These are phyloP conservation scores for Isoetes taiwanensis DNA, from an alignment of 75 land plant species.

Conservation along the genomic window DNA sequence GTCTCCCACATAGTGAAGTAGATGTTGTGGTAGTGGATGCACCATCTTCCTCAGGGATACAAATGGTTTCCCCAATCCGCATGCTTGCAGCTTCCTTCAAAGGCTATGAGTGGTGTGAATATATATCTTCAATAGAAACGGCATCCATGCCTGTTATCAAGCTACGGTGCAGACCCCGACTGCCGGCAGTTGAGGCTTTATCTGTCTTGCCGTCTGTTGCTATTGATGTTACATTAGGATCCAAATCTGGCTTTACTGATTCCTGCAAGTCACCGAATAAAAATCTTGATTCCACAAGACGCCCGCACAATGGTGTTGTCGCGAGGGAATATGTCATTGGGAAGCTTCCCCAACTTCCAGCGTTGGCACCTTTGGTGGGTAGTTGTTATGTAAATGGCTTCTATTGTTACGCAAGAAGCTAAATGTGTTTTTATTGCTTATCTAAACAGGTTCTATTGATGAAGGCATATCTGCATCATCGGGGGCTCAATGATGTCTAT, in stretches of 20 bases:
- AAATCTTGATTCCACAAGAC: slow-evolving; percentile 11
- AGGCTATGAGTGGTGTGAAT: slow-evolving; percentile 26
- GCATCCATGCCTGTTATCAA: slow-evolving; percentile 35
- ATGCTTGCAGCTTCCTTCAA: slow-evolving; percentile 18
- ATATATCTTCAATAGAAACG: slow-evolving; percentile 20
- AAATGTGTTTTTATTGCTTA: background rate
- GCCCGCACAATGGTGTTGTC: slow-evolving; percentile 26
- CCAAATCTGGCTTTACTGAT: slow-evolving; percentile 1
- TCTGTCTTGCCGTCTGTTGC: slow-evolving; percentile 12
- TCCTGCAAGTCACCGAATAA: background rate
- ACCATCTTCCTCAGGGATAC: slow-evolving; percentile 8
- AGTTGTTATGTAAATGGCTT: background rate
- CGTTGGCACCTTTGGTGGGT: slow-evolving; percentile 41
- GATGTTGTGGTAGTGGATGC: slow-evolving; percentile 34
- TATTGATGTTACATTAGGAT: slow-evolving; percentile 33
- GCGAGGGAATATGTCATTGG: slow-evolving; percentile 35
- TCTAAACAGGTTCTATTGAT: slow-evolving; percentile 30
- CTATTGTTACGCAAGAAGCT: too few relatives aligned
- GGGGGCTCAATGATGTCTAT: slow-evolving; percentile 30
- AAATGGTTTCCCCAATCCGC: slow-evolving; percentile 15
- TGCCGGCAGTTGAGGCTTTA: background rate
- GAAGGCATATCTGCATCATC: slow-evolving; percentile 33
- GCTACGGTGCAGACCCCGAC: slow-evolving; percentile 18
- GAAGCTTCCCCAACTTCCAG: slow-evolving; percentile 25
- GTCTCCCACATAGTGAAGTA: slow-evolving; percentile 36